phyloP scores from a whole-genome alignment of 2,329 filamentous ascomycete species.

The Anthostomella pinea region DNA sequence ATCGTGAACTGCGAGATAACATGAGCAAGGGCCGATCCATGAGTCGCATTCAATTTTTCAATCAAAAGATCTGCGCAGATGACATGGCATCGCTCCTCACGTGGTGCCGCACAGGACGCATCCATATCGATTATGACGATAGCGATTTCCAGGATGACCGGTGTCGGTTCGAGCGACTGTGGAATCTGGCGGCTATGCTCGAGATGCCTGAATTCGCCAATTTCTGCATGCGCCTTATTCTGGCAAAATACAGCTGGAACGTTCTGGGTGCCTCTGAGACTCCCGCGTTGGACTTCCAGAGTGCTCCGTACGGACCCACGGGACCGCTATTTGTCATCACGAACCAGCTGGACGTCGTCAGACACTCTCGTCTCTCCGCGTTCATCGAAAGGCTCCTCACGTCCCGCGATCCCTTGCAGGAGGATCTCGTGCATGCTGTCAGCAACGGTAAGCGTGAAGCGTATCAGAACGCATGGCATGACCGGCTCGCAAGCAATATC shows the following conservation, averaged over 20 bases:
- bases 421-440: no score
- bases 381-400: no score
- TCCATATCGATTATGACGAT: background rate
- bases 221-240: background rate
- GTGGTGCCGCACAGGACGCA: background rate
- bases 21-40: background rate
- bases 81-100: background rate
- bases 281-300: background rate
- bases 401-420: no score
- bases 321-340: background rate
- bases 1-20: background rate
- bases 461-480: no score
- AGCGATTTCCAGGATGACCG: no score
- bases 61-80: background rate
- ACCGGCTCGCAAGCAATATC: no score
- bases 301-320: background rate
- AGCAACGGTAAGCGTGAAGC: no score
- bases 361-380: no score
- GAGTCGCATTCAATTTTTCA: background rate
- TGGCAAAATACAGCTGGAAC: constrained; percentile 1
- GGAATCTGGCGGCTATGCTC: background rate
- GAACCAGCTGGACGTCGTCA: background rate
- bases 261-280: background rate
- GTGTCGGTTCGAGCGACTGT: background rate
- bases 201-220: background rate